Percentiles rank a stretch among this genome's conserved stretches.
Evolutionary conservation across 2,329 filamentous ascomycete genomes (phyloP).

Genomic region (Penicillium sp.): DNA sequence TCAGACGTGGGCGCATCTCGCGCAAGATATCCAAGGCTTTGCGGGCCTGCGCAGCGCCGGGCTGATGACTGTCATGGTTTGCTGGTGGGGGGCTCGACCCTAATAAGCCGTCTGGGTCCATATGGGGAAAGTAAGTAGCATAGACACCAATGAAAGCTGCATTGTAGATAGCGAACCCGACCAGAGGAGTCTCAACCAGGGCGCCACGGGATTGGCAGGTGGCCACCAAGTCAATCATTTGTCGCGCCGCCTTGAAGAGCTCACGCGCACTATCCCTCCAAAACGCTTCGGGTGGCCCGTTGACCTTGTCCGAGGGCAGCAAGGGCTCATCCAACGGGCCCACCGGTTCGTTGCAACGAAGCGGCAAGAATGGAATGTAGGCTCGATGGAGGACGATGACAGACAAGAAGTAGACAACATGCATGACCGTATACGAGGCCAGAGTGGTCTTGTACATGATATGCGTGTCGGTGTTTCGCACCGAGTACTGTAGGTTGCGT

Average conservation of each 20-base stretch:
- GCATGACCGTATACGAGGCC: conserved; percentile 55
- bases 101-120: conserved; percentile 54
- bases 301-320: conserved; percentile 45
- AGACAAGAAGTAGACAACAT: conserved; percentile 54
- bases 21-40: conserved; percentile 41
- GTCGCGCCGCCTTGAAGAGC: conserved; percentile 52
- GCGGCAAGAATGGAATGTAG: conserved; percentile 55
- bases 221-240: conserved; percentile 53
- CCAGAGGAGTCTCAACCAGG: conserved; percentile 55
- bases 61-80: conserved; percentile 27
- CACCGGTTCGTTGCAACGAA: conserved; percentile 49
- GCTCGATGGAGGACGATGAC: conserved; percentile 56
- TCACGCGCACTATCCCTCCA: conserved; percentile 52
- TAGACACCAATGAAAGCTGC: conserved; percentile 54
- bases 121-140: conserved; percentile 54
- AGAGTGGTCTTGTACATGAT: conserved; percentile 52
- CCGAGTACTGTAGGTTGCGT: conserved; percentile 51
- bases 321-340: conserved; percentile 54
- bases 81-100: conserved; percentile 31
- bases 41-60: conserved; percentile 35
- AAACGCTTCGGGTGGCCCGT: conserved; percentile 46
- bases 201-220: conserved; percentile 52
- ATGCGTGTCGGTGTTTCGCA: conserved; percentile 54
- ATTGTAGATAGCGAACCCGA: conserved; percentile 56
- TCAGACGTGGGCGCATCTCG: conserved; percentile 41